Evolutionary conservation across 2,329 filamentous ascomycete species (phyloP).

Genomic region (Fusarium phyllophilum): DNA sequence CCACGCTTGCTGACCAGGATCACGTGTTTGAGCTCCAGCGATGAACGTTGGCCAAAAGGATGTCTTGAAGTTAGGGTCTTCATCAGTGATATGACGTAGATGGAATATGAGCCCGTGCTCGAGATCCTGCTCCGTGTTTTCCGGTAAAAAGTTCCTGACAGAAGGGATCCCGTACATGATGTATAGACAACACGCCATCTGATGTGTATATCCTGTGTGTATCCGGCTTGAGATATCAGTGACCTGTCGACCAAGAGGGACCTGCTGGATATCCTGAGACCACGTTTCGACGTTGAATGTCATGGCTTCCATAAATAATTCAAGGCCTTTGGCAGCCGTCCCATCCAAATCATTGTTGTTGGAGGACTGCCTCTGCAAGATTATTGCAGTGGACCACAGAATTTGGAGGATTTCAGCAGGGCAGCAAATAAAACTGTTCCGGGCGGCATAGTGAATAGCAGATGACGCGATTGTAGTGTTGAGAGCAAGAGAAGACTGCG

Average conservation of each 20-base stretch:
- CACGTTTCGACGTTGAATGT: conserved; percentile 2
- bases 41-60: conserved; percentile 18
- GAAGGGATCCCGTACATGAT: conserved; percentile 6
- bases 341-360: neutral
- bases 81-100: neutral
- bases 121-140: neutral
- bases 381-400: neutral
- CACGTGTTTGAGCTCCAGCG: conserved; percentile 5
- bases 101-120: neutral
- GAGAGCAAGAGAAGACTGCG: neutral
- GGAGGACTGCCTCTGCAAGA: neutral
- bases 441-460: conserved; percentile 8
- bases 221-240: conserved; percentile 8
- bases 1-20: neutral
- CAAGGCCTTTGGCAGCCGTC: neutral
- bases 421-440: conserved; percentile 14
- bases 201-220: conserved; percentile 10
- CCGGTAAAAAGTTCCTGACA: neutral
- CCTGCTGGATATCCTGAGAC: conserved; percentile 2
- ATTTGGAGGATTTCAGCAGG: conserved; percentile 11
- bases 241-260: conserved; percentile 2
- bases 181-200: conserved; percentile 9
- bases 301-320: conserved; percentile 4
- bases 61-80: conserved; percentile 20
- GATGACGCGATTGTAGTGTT: neutral